A percentile compares a stretch with the other conserved stretches of the same genome.
phyloP scores from a whole-genome alignment of 176 grass and related monocot genomes.

The Cenchrus americanus region DNA sequence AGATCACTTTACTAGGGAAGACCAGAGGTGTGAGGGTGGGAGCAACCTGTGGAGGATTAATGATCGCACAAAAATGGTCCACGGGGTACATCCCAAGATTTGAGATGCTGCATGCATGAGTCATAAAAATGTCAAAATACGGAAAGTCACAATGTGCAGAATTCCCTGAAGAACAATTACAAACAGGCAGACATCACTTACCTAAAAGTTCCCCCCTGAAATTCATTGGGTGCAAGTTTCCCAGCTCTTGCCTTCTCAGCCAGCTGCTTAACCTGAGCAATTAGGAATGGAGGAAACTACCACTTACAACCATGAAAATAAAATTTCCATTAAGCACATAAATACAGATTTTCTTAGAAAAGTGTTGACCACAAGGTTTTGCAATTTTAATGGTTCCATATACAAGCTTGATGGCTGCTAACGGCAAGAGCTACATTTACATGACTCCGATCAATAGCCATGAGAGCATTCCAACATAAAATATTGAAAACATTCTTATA shows the following conservation, averaged over 20 bases:
- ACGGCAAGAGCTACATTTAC: constrained; percentile 2
- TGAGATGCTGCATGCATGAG: constrained; percentile 68
- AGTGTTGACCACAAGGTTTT: background rate
- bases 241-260: constrained; percentile 90
- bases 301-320: background rate
- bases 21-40: background rate
- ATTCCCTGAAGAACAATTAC: constrained; percentile 12
- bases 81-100: constrained; percentile 99
- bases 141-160: constrained; percentile 18
- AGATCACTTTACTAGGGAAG: constrained; percentile 15
- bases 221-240: constrained; percentile 86
- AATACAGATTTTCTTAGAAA: constrained; percentile 2
- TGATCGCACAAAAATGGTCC: constrained; percentile 98
- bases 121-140: constrained; percentile 33
- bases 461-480: background rate
- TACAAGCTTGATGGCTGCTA: background rate
- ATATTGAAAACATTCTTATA: constrained; percentile 42
- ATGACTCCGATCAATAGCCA: constrained; percentile 9
- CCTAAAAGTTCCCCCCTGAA: constrained; percentile 94
- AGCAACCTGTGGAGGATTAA: constrained; percentile 92
- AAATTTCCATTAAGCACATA: background rate
- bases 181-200: constrained; percentile 39
- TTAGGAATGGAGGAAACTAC: background rate
- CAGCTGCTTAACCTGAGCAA: constrained; percentile 82
- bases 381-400: constrained; percentile 28